Evolutionary conservation across 129 eudicot species (phyloP).

Genomic region (Daucus carota): DH1_v3.0 NC_030388.2:22250001-22250500

Average conservation of each 20-base stretch:
- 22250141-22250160: conserved; percentile 39
- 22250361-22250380: conserved; percentile 11
- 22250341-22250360: conserved; percentile 7
- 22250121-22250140: conserved; percentile 26
- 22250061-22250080: conserved; percentile 24
- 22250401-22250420: conserved; percentile 23
- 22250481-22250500: not conserved
- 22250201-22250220: conserved; percentile 7
- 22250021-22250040: conserved; percentile 33
- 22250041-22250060: conserved; percentile 37
- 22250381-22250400: conserved; percentile 18
- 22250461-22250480: conserved; percentile 10
- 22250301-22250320: conserved; percentile 15
- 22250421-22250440: conserved; percentile 13
- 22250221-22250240: conserved; percentile 1
- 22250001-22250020: conserved; percentile 42
- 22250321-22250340: conserved; percentile 12
- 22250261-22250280: not conserved
- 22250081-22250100: conserved; percentile 10
- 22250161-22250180: conserved; percentile 28
- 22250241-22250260: conserved; percentile 7
- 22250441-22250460: conserved; percentile 11
- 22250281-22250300: conserved; percentile 20
- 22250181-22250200: conserved; percentile 18
- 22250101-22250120: conserved; percentile 8